Base-by-base conservation (phyloP, 768 basidiomycete genomes). In the Pisolithus orientalis region DNA sequence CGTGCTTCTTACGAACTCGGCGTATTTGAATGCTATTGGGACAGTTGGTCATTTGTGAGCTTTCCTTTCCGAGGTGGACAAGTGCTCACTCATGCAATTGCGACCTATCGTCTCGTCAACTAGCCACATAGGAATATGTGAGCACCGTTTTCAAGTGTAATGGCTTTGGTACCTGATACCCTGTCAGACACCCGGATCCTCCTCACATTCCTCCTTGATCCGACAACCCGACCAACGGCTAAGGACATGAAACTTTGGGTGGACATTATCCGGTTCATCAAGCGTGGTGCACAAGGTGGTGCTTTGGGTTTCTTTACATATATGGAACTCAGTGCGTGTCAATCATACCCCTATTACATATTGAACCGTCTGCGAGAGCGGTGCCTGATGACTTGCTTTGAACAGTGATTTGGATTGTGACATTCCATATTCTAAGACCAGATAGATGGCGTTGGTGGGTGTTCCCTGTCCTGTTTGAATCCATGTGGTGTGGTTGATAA, bases 161-260 rank as follows among this genome's bases (percentile, higher is more conserved):
- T 38, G 9, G 32, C 31, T 47, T 17, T 42, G 38, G n/a, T 44
- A 14, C 34, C 21, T 38, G 16, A 53, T 31, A 47, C 2, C 28
- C 28, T n/a, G n/a, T 0, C 46, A 75, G 73, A 78, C 53, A 77
- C 73, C 8, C 75, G 78, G 24, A 76, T 79, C 24, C 72, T 79
- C 11, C 64, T 79, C 8, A 73, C 72, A 2, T 71, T 79, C 43
- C 70, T 80, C 25, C 66, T 78, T 56, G 77, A 80, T 59, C 53
- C 64, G n/a, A 60, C 60, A 39, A 73, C 78, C 0, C 68, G 76
- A 0, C 79, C 78, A 1, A 54, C 64, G 11, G 65, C 72, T 2
- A 72, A 73, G 47, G 77, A 78, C 57, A 79, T 78, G 79, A 76
- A 77, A 62, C 68, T 79, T 11, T 80, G 79, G 79, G 79, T 82